phyloP scores from a whole-genome alignment of 345 rosid genomes.

The Ceriops decandra region DNA sequence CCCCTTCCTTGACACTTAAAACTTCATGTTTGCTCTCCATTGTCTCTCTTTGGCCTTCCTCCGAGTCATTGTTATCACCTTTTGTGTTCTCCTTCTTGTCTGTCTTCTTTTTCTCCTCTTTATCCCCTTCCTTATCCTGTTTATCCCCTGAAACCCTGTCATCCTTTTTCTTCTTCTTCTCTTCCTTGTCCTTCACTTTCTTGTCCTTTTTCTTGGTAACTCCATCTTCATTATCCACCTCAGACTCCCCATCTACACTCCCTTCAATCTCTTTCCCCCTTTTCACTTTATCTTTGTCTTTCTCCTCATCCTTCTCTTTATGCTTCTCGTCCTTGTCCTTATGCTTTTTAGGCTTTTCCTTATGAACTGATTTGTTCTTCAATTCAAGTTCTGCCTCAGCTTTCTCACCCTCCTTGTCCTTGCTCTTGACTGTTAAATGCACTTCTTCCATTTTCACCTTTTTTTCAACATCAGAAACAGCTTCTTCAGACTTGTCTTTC shows the following conservation, averaged over 20 bases:
- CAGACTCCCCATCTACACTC: background rate
- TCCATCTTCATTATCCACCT: slow-evolving; percentile 3
- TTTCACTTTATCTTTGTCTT: background rate
- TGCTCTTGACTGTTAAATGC: slow-evolving; percentile 47
- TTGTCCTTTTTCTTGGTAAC: background rate
- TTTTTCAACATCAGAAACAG: slow-evolving; percentile 25
- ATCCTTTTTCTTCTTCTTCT: slow-evolving; percentile 12
- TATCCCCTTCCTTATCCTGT: slow-evolving; percentile 7
- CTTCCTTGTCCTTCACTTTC: background rate
- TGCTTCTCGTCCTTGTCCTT: slow-evolving; percentile 10
- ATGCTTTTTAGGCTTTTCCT: slow-evolving; percentile 34
- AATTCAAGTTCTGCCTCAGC: slow-evolving; percentile 48
- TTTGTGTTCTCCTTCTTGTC: background rate
- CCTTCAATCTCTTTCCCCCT: background rate
- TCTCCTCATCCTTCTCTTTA: slow-evolving; percentile 2
- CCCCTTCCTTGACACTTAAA: background rate
- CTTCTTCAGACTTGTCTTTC: slow-evolving; percentile 30
- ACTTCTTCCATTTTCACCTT: slow-evolving; percentile 51
- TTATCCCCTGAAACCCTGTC: slow-evolving; percentile 4
- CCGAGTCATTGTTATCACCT: slow-evolving; percentile 5
- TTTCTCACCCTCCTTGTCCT: slow-evolving; percentile 36
- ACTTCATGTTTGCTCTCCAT: background rate
- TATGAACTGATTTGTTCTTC: slow-evolving; percentile 55
- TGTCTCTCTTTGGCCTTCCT: slow-evolving; percentile 7
- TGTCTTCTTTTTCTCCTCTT: background rate